Base-by-base conservation (phyloP, 805 yeast genomes). In the Metschnikowia hibisci region DNA sequence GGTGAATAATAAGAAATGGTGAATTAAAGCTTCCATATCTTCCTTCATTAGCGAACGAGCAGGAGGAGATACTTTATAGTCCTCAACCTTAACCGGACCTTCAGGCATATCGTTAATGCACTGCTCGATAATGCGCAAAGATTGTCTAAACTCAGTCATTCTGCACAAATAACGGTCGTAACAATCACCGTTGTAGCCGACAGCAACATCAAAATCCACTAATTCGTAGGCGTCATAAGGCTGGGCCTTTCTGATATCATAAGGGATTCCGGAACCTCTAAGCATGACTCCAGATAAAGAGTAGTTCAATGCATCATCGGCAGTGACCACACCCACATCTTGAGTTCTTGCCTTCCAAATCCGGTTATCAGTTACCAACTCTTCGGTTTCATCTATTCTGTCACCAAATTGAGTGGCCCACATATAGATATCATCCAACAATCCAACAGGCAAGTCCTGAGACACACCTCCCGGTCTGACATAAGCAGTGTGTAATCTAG, bases 371-470 rank as follows among this genome's bases (percentile, higher is more conserved):
- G 96, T 86, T 52, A 84, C 76, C 69, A 87, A 76, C 68, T 87
- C 96, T 71, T 87, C 96, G 50, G 85, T 82, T 67, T 87, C 96
- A 64, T 87, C 96, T 53, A 87, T 69, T 71, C 96, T 80, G 71
- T 87, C 96, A 62, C 95, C 96, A 55, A 87, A 87, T 72, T 87
- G 96, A 18, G 96, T 87, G 44, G 95, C 95, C 96, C 96, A 87
- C 91, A 87, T 87, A 67, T 85, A 87, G 52, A 87, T 87, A 63
- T 87, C 96, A 65, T 87, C 96, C 56, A 87, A 76, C 59, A 87
- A 64, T 41, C 96, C 96, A 32, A 79, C 82, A 20, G 96, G 96
- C 47, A 87, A 66, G 68, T 87, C 96, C 67, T 84, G 95, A 15
- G 91, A 71, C 14, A 87, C 96, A 60, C 96, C 96, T 58, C 96